These are phyloP conservation scores for Cenchrus purpureus DNA, from an alignment of 176 grass and related monocot species.

Conservation along the genomic window DNA sequence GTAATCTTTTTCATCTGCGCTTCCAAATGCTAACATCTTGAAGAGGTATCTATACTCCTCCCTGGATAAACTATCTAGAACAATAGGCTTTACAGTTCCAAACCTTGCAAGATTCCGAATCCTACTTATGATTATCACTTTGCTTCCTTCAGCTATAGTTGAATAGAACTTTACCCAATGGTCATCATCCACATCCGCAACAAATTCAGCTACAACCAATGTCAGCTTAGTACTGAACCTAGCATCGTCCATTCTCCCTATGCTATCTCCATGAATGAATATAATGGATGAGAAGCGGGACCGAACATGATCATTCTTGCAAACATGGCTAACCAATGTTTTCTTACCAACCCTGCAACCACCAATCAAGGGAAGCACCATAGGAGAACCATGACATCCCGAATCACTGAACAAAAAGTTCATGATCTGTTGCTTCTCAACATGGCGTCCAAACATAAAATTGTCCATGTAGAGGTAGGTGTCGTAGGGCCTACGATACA, in stretches of 20 bases:
- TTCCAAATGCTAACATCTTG: constrained; percentile 16
- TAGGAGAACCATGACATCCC: neutral
- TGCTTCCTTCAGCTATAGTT: neutral
- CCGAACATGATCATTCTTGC: neutral
- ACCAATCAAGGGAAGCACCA: neutral
- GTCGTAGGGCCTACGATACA: neutral
- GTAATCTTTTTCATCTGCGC: neutral
- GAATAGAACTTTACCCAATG: neutral
- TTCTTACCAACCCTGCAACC: neutral
- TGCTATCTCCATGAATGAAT: neutral
- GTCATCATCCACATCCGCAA: neutral
- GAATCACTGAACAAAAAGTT: neutral
- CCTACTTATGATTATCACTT: neutral
- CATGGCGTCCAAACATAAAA: neutral
- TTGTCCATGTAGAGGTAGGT: neutral
- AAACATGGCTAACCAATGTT: neutral
- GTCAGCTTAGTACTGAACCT: neutral
- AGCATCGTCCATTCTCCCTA: neutral
- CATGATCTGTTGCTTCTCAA: neutral
- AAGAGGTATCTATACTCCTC: constrained; percentile 1
- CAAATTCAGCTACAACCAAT: neutral
- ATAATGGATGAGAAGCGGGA: neutral
- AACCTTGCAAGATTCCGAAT: neutral
- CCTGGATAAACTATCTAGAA: neutral
- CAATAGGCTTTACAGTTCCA: neutral